A percentile compares a stretch with the other conserved stretches of the same genome.
phyloP scores from a whole-genome alignment of 192 early-diverging fungal species.

The Rhizoclosmatium globosum region DNA sequence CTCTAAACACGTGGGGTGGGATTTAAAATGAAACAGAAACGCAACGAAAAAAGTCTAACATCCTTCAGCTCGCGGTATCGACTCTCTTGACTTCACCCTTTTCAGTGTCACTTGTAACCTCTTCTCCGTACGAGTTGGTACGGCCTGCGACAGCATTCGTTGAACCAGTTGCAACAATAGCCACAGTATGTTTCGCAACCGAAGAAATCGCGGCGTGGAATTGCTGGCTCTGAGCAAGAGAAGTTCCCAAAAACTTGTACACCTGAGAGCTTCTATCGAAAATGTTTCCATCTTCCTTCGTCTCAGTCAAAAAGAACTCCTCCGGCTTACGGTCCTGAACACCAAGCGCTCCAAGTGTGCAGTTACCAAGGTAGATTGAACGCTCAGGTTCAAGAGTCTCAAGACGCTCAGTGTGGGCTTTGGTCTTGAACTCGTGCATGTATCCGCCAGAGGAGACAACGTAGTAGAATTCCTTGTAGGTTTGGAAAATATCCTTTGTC shows the following conservation, averaged over 20 bases:
- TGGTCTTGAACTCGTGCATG: slow-evolving; percentile 29
- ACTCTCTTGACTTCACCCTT: no score
- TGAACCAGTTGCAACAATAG: slow-evolving; percentile 18
- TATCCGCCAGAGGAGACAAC: slow-evolving; percentile 26
- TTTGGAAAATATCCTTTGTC: slow-evolving; percentile 6
- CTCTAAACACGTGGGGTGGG: no score
- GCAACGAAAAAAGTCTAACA: neutral
- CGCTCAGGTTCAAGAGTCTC: slow-evolving; percentile 7
- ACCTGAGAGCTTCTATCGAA: neutral
- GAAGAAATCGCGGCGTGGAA: slow-evolving; percentile 19
- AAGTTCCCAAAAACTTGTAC: slow-evolving; percentile 20
- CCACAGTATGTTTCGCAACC: neutral
- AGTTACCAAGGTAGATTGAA: slow-evolving; percentile 26
- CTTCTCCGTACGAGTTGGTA: neutral
- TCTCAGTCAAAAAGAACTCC: slow-evolving; percentile 24
- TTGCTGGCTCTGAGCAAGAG: slow-evolving; percentile 2
- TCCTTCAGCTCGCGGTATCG: no score
- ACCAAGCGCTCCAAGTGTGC: slow-evolving; percentile 10
- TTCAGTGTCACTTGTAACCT: neutral
- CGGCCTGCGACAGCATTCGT: slow-evolving; percentile 7
- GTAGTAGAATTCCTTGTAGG: slow-evolving; percentile 33
- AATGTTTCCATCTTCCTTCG: slow-evolving; percentile 23
- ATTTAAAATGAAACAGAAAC: neutral
- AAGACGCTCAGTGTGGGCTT: neutral
- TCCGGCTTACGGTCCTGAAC: slow-evolving; percentile 18